Evolutionary conservation across 441 rosid genomes (phyloP).

Genomic region (Capsella rubella): DNA sequence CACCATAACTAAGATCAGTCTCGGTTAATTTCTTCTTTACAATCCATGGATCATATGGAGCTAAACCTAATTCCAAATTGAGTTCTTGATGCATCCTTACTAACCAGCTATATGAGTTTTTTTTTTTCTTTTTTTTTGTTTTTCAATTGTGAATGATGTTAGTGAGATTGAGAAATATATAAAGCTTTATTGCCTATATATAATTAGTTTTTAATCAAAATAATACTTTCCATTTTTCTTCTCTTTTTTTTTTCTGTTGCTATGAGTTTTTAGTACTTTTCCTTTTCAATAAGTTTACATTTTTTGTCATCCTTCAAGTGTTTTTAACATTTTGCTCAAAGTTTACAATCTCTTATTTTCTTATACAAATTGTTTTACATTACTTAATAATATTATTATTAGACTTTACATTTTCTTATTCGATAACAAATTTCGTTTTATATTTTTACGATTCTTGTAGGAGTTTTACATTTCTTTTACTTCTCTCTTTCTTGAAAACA

Average conservation of each 20-base stretch:
- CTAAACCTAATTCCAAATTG: slow-evolving; percentile 9
- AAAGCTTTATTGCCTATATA: not conserved
- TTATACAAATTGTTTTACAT: not conserved
- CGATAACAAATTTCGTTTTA: no score
- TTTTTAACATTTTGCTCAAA: not conserved
- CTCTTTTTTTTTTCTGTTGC: not conserved
- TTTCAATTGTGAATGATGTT: not conserved
- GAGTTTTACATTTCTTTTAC: not conserved
- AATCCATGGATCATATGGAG: not conserved
- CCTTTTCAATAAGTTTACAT: not conserved
- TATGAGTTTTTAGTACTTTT: not conserved
- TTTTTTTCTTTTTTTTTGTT: not conserved
- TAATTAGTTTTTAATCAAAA: not conserved
- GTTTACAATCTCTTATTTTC: not conserved
- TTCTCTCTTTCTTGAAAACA: not conserved
- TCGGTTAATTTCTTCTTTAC: not conserved
- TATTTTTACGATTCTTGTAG: not conserved
- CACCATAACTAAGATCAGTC: not conserved
- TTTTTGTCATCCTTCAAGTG: not conserved
- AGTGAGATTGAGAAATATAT: not conserved
- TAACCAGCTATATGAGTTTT: not conserved
- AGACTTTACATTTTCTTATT: no score
- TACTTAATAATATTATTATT: not conserved
- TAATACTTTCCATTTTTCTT: not conserved
- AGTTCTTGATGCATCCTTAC: not conserved